Base-by-base conservation (phyloP, 192 early-diverging fungal species). In the Coemansia sp. region DNA sequence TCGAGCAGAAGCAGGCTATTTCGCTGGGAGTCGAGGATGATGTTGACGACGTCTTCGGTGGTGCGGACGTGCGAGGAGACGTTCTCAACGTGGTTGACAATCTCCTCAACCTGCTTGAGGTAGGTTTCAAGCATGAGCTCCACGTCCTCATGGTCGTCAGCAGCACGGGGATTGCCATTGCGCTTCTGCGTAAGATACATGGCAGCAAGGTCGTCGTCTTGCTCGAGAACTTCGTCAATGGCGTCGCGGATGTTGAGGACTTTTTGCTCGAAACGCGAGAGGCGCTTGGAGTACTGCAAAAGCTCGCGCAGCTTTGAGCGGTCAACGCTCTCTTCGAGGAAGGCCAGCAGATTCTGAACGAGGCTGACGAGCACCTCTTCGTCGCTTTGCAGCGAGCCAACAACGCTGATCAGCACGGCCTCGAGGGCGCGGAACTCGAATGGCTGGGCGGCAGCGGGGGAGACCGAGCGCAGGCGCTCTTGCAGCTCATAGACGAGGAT, bases 91-190 rank as follows among this genome's bases (percentile, higher is more conserved):
- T 88, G 87, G 69, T 89, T 86, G 38, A 89, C 88, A 26, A 93
- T 87, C 70, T 94, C 94, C 67, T 95, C 93, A 2, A 90, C 86
- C 59, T 94, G 85, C 70, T 91, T 95, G 41, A 92, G 64, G 61
- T 97, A 97, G 18, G 94, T 88, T 72, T 97, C 95, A 52, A 97
- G 76, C 72, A 97, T 77, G 45, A 97, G 84, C 72, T 97, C 95
- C 26, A 92, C 90, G 57, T 97, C 95, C 41, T 92, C 89, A 61
- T 97, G 92, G 57, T 94, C 91, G 21, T 85, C 68, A 11, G 76
- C 69, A 6, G 73, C 77, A 37, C 89, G 85, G 6, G 84, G 70
- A 6, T 45, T 50, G 33, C 87, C 88, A 6, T 66, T 50, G 38
- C 87, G 86, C 77, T 96, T 96, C 38, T 87, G 91, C 3, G 92